Conservation (phyloP, 306 rosid genomes). For the Castanospermum australe region DNA sequence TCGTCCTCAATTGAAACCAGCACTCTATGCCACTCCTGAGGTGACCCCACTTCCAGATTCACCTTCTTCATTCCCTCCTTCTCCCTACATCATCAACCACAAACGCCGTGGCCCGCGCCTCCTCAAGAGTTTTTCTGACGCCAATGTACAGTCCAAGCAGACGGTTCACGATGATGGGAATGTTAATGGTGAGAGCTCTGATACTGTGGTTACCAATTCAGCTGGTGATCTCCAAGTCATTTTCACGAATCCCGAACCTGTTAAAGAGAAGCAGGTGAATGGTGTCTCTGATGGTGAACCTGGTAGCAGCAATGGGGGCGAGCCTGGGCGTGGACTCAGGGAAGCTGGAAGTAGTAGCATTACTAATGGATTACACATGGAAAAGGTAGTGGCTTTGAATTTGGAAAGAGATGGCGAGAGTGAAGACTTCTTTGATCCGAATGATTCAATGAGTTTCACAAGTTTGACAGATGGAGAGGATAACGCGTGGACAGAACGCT, state of each 20-base stretch:
- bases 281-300: slow-evolving; percentile 31
- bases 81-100: slow-evolving; percentile 89
- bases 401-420: slow-evolving; percentile 52
- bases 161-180: slow-evolving; percentile 31
- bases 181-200: slow-evolving; percentile 29
- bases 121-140: slow-evolving; percentile 73
- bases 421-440: slow-evolving; percentile 85
- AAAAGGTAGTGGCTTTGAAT: slow-evolving; percentile 29
- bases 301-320: slow-evolving; percentile 29
- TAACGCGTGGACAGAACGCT: slow-evolving; percentile 46
- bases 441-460: slow-evolving; percentile 64
- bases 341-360: slow-evolving; percentile 37
- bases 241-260: slow-evolving; percentile 29
- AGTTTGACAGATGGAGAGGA: slow-evolving; percentile 88
- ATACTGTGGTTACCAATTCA: slow-evolving; percentile 37
- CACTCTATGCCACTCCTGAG: slow-evolving; percentile 88
- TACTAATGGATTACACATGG: slow-evolving; percentile 35
- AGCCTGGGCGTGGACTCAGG: slow-evolving; percentile 25
- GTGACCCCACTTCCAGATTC: slow-evolving; percentile 85
- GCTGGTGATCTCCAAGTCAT: slow-evolving; percentile 41
- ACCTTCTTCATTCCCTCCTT: slow-evolving; percentile 82
- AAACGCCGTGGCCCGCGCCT: slow-evolving; percentile 97
- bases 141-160: slow-evolving; percentile 44
- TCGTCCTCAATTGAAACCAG: slow-evolving; percentile 81
- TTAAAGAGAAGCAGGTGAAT: slow-evolving; percentile 36